phyloP scores from a whole-genome alignment of 2,329 filamentous ascomycete genomes.

The Colletotrichum tofieldiae region DNA sequence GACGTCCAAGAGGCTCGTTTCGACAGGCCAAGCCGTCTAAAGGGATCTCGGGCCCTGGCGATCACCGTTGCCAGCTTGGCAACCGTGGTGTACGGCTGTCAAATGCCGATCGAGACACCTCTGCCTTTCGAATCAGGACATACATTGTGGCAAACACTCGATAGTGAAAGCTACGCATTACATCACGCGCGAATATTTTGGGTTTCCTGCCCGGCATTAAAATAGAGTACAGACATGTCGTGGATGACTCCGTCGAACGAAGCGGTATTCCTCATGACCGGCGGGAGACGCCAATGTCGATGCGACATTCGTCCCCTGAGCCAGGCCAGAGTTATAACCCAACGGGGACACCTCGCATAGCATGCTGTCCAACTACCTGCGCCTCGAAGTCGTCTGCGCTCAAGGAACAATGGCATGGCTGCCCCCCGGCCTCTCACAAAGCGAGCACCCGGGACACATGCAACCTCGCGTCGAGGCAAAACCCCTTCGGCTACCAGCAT shows the following conservation, averaged over 20 bases:
- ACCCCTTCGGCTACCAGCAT: not conserved
- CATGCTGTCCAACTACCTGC: not conserved
- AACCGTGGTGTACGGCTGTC: not conserved
- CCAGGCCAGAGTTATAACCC: no score
- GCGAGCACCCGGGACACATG: not conserved
- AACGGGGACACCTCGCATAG: not conserved
- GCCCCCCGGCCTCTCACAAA: not conserved
- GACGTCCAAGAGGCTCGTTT: not conserved
- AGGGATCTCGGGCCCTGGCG: not conserved
- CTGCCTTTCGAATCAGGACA: not conserved
- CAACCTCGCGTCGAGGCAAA: not conserved
- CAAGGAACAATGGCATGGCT: not conserved
- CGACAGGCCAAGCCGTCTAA: not conserved
- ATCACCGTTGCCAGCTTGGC: not conserved
- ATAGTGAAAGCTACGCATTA: not conserved
- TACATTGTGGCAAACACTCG: not conserved
- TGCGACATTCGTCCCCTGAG: no score
- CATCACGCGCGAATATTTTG: not conserved
- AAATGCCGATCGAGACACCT: not conserved
- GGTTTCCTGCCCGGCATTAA: not conserved
- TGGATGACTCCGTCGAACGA: no score
- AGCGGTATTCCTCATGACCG: no score
- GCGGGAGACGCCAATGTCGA: no score
- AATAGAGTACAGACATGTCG: no score
- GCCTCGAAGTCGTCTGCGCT: not conserved